These are phyloP conservation scores for Prillingera fragicola DNA, from an alignment of 1,284 basidiomycete species.

Conservation along the genomic window DNA sequence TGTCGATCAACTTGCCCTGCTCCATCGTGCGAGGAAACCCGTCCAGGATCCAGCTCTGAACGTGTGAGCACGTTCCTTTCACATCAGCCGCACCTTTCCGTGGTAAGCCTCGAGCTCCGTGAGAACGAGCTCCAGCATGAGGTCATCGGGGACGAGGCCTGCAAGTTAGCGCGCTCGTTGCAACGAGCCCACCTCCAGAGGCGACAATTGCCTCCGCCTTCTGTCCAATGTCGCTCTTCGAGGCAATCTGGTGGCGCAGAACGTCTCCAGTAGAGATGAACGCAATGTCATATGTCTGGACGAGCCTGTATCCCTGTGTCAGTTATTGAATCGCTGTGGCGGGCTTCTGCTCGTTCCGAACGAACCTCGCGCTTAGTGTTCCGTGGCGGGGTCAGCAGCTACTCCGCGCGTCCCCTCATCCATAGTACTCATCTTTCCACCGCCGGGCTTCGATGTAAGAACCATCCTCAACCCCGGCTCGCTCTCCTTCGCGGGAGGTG, in stretches of 20 bases:
- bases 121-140: conserved; percentile 47
- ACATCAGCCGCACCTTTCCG: conserved; percentile 35
- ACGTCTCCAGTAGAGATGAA: conserved; percentile 49
- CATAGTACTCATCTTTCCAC: conserved; percentile 37
- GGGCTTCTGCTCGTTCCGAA: neutral
- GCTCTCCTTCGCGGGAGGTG: conserved; percentile 13
- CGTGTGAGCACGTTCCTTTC: neutral
- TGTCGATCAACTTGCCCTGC: conserved; percentile 79
- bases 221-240: conserved; percentile 38
- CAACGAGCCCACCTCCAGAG: conserved; percentile 39
- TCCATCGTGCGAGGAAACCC: conserved; percentile 91
- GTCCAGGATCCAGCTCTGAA: conserved; percentile 76
- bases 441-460: conserved; percentile 47
- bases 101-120: conserved; percentile 43
- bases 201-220: conserved; percentile 44
- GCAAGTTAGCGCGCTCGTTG: conserved; percentile 1
- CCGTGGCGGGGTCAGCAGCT: conserved; percentile 25
- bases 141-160: conserved; percentile 47
- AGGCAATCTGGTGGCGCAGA: conserved; percentile 45
- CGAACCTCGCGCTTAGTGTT: conserved; percentile 38
- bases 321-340: too few species aligned
- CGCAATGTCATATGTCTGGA: conserved; percentile 46
- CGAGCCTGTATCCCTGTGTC: conserved; percentile 28
- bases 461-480: conserved; percentile 34
- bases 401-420: too few species aligned